Conservation (phyloP, 352 stramenopile species). For the Blastocystis sp. region DNA sequence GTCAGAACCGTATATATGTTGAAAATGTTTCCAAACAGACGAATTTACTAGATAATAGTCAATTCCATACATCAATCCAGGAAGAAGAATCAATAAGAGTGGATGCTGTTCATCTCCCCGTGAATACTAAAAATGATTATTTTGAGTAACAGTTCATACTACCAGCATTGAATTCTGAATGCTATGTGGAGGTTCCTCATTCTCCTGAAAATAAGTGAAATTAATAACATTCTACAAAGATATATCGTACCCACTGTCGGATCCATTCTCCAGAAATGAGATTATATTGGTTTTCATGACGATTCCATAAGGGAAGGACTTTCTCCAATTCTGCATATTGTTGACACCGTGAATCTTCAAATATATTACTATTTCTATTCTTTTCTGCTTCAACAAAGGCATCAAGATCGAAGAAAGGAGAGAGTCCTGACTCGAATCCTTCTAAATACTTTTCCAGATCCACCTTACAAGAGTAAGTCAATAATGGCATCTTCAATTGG, state of each 20-base stretch:
- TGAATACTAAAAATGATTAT: conserved; percentile 20
- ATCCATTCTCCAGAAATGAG: conserved; percentile 23
- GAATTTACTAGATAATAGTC: conserved; percentile 32
- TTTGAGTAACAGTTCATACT: neutral
- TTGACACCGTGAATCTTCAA: neutral
- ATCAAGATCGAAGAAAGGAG: conserved; percentile 31
- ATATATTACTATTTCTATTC: conserved; percentile 3
- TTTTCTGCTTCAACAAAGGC: conserved; percentile 14
- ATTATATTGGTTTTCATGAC: neutral
- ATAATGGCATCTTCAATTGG: neutral
- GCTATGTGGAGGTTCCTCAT: neutral
- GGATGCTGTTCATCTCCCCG: neutral
- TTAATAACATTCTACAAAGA: conserved; percentile 1
- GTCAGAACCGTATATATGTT: neutral
- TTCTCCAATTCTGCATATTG: neutral
- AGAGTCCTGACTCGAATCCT: neutral
- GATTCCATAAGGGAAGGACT: neutral
- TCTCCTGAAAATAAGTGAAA: neutral
- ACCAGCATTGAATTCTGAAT: conserved; percentile 1
- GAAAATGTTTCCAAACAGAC: neutral
- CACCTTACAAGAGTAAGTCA: neutral
- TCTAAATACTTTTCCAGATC: neutral
- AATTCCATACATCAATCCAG: conserved; percentile 6
- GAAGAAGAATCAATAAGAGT: neutral
- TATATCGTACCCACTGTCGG: conserved; percentile 12